Conservation (phyloP, 176 grass and related monocot species). For the Triticum urartu region DNA sequence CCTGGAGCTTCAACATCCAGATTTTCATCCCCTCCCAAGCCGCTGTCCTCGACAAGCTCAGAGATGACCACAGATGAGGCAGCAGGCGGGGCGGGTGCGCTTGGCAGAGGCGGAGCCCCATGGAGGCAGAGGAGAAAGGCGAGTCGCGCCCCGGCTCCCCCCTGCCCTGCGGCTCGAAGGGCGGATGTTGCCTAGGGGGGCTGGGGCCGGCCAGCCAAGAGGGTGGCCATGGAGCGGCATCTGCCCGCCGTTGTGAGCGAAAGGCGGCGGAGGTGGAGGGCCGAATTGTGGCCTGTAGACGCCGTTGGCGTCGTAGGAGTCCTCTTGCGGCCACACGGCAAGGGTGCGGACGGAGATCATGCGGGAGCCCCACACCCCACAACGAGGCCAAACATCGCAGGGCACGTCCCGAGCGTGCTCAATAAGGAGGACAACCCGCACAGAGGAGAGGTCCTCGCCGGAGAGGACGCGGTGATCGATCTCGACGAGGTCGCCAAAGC, state of each 20-base stretch:
- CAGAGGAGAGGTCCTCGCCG: not conserved
- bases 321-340: not conserved
- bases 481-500: not conserved
- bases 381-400: not conserved
- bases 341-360: not conserved
- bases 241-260: not conserved
- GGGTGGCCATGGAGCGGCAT: too few species aligned
- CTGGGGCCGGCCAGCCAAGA: too few species aligned
- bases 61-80: too few species aligned
- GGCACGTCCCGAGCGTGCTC: not conserved
- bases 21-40: too few species aligned
- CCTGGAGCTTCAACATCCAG: too few species aligned
- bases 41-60: too few species aligned
- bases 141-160: too few species aligned
- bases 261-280: not conserved
- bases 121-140: too few species aligned
- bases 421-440: not conserved
- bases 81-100: too few species aligned
- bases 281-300: not conserved
- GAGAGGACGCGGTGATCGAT: not conserved
- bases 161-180: too few species aligned
- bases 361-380: not conserved
- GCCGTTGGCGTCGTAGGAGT: not conserved
- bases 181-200: too few species aligned
- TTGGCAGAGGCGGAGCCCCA: too few species aligned